A percentile compares a stretch with the other conserved stretches of the same genome.
Conservation (phyloP, 2,329 filamentous ascomycete species). For the Nannizziopsis arthrosporioides region DNA sequence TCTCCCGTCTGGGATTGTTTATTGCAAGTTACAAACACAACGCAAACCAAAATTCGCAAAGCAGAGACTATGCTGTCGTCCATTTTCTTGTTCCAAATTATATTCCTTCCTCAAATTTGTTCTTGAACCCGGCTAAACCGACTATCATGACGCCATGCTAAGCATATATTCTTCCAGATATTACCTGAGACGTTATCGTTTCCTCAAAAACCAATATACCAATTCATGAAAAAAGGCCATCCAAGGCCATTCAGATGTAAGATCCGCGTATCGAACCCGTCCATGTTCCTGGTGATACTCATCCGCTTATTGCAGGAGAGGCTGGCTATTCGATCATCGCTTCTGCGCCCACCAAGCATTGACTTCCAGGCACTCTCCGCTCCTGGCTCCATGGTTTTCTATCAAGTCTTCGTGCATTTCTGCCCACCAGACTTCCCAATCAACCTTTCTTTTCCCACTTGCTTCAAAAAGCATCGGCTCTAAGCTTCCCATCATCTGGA, state of each 20-base stretch:
- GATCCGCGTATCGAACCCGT: too few species aligned
- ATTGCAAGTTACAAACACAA: not conserved
- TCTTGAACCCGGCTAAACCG: not conserved
- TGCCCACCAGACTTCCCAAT: conserved; percentile 83
- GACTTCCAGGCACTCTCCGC: conserved; percentile 69
- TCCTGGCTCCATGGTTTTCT: conserved; percentile 63
- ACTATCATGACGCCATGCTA: conserved; percentile 5
- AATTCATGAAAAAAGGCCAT: conserved; percentile 22
- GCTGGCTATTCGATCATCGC: conserved; percentile 22
- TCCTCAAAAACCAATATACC: conserved; percentile 69
- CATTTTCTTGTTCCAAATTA: not conserved
- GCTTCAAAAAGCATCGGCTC: conserved; percentile 72
- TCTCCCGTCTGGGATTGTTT: not conserved
- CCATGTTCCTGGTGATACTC: too few species aligned
- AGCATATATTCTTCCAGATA: conserved; percentile 46
- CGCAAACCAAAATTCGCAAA: not conserved
- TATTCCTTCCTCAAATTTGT: not conserved
- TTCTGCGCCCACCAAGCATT: conserved; percentile 55
- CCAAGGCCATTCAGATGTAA: conserved; percentile 9
- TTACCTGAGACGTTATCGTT: conserved; percentile 82
- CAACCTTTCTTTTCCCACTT: conserved; percentile 76
- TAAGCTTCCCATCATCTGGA: conserved; percentile 73
- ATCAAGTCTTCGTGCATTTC: conserved; percentile 78
- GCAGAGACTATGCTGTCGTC: not conserved
- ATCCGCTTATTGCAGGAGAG: too few species aligned